Conservation (phyloP, 208 protist genomes). For the Angomonas ambiguus region DNA sequence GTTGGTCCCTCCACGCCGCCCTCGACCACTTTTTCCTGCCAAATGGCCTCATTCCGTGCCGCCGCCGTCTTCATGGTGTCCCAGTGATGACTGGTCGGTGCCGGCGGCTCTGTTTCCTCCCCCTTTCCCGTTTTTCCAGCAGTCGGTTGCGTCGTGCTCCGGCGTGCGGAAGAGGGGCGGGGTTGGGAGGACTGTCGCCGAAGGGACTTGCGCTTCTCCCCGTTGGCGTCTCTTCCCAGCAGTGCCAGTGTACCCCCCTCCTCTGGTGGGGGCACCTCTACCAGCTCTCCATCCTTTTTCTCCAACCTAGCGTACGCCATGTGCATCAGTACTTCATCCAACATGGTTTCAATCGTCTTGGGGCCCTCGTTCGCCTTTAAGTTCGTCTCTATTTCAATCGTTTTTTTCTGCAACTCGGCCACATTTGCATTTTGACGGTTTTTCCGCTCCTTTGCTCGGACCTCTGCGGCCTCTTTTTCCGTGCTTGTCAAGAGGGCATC, state of each 20-base stretch:
- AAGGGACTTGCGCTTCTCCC: neutral
- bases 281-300: conserved; percentile 51
- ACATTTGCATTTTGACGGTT: conserved; percentile 86
- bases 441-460: conserved; percentile 63
- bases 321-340: conserved; percentile 89
- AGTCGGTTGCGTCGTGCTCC: neutral
- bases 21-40: conserved; percentile 48
- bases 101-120: conserved; percentile 32
- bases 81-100: conserved; percentile 56
- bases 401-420: conserved; percentile 76
- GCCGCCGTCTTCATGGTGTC: conserved; percentile 34
- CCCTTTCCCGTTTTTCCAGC: neutral
- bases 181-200: neutral
- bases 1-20: conserved; percentile 73
- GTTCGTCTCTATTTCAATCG: conserved; percentile 63
- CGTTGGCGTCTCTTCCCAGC: conserved; percentile 26
- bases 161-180: neutral
- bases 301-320: conserved; percentile 88
- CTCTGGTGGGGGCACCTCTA: conserved; percentile 76
- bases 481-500: conserved; percentile 24
- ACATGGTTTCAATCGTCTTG: conserved; percentile 92
- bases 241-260: conserved; percentile 83
- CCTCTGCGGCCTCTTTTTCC: conserved; percentile 29
- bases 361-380: conserved; percentile 89
- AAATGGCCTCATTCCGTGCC: conserved; percentile 67